These are phyloP conservation scores for Cyclotella baltica DNA, from an alignment of 108 stramenopile species.

Conservation along the genomic window DNA sequence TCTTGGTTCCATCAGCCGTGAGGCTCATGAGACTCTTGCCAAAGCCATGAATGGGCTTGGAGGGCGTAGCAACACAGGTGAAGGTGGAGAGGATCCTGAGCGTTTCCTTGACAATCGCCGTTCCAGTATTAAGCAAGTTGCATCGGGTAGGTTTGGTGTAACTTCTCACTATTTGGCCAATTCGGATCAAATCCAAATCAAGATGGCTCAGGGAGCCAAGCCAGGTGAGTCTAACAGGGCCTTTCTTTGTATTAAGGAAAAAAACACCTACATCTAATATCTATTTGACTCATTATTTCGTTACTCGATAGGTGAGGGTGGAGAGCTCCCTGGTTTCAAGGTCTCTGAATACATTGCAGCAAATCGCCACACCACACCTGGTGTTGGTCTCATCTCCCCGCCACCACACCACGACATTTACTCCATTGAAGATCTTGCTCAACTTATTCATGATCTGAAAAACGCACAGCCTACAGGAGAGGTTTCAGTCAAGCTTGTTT, in stretches of 20 bases:
- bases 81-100: slow-evolving; percentile 94
- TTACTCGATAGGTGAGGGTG: no score
- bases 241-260: no score
- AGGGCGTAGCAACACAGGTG: slow-evolving; percentile 94
- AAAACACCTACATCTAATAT: no score
- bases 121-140: slow-evolving; percentile 94
- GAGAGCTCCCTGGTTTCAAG: slow-evolving; percentile 96
- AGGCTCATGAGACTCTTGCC: slow-evolving; percentile 95
- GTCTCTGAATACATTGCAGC: slow-evolving; percentile 94
- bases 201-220: slow-evolving; percentile 98
- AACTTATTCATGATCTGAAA: slow-evolving; percentile 97
- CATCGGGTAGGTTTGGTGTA: slow-evolving; percentile 96
- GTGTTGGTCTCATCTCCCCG: slow-evolving; percentile 95
- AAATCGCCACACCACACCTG: slow-evolving; percentile 93
- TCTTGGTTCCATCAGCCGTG: slow-evolving; percentile 93
- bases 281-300: no score
- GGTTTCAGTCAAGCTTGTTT: slow-evolving; percentile 98
- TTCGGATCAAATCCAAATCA: slow-evolving; percentile 97
- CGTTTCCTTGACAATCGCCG: slow-evolving; percentile 92
- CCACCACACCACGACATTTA: slow-evolving; percentile 98
- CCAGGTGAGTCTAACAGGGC: no score
- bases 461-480: slow-evolving; percentile 93
- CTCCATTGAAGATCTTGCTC: slow-evolving; percentile 96
- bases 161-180: slow-evolving; percentile 96
- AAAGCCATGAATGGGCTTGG: slow-evolving; percentile 93